A percentile compares a stretch with the other conserved stretches of the same genome.
Evolutionary conservation across 371 early-diverging fungal genomes (phyloP).

Genomic region (Mucor racemosus): DNA sequence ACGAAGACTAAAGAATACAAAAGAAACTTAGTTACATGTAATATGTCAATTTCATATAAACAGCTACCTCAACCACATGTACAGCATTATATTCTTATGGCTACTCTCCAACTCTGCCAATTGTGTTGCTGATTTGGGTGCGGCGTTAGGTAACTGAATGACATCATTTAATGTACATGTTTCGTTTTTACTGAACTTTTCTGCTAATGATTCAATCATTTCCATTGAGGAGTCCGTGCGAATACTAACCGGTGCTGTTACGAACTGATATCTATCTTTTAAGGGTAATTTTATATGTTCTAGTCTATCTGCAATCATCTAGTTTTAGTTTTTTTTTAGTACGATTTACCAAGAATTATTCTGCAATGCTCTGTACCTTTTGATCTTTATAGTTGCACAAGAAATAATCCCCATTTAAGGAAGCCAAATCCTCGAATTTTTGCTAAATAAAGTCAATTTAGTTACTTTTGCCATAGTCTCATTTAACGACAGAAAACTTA

Average conservation of each 20-base stretch:
- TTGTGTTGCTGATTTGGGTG: conserved; percentile 14
- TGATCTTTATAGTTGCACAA: conserved; percentile 75
- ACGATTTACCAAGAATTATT: background rate
- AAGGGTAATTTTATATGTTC: conserved; percentile 64
- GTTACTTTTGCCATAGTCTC: background rate
- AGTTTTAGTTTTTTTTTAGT: background rate
- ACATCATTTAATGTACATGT: conserved; percentile 52
- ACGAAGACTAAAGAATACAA: conserved; percentile 41
- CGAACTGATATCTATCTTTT: conserved; percentile 68
- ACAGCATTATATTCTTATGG: conserved; percentile 82
- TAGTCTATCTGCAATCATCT: conserved; percentile 67
- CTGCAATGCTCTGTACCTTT: conserved; percentile 45
- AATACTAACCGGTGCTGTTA: conserved; percentile 67
- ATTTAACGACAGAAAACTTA: conserved; percentile 24
- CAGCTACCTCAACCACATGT: conserved; percentile 83
- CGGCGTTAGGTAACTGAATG: conserved; percentile 56
- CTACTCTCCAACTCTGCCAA: conserved; percentile 65
- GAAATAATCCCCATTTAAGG: conserved; percentile 72
- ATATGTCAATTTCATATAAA: too few species aligned
- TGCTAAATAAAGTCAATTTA: conserved; percentile 31
- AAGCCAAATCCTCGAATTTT: conserved; percentile 74
- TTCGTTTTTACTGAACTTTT: conserved; percentile 43
- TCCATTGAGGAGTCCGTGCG: conserved; percentile 37
- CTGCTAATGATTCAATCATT: conserved; percentile 41
- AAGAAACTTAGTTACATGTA: background rate